phyloP scores from a whole-genome alignment of 148 eudicot genomes.

The Nepenthes mirabilis region DNA sequence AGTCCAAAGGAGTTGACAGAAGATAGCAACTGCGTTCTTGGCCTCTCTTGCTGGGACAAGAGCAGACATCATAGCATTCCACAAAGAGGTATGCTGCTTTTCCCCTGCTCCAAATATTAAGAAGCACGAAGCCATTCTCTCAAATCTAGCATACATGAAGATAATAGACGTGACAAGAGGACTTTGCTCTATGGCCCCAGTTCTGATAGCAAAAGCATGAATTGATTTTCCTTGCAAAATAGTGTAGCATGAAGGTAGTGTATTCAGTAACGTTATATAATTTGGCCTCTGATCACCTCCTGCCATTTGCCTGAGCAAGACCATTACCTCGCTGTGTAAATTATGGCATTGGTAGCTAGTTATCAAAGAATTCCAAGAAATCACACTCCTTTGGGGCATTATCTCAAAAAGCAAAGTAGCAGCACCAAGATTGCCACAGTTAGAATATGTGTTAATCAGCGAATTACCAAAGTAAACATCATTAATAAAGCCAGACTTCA shows the following conservation, averaged over 20 bases:
- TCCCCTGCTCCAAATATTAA: slow-evolving; percentile 33
- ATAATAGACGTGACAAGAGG: slow-evolving; percentile 57
- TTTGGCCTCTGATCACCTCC: slow-evolving; percentile 29
- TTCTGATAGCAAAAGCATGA: slow-evolving; percentile 36
- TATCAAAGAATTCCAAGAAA: slow-evolving; percentile 64
- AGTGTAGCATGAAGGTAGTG: slow-evolving; percentile 28
- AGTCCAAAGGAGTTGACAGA: slow-evolving; percentile 23
- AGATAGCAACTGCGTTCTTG: slow-evolving; percentile 18
- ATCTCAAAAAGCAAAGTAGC: slow-evolving; percentile 25
- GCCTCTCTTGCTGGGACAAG: slow-evolving; percentile 23
- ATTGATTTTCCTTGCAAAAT: slow-evolving; percentile 39
- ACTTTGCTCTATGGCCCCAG: slow-evolving; percentile 18
- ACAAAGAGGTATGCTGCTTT: slow-evolving; percentile 29
- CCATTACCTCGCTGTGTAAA: slow-evolving; percentile 15
- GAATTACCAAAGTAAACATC: slow-evolving; percentile 44
- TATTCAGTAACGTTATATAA: slow-evolving; percentile 40
- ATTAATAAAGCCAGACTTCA: slow-evolving; percentile 21
- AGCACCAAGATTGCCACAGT: slow-evolving; percentile 24
- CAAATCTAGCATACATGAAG: slow-evolving; percentile 51
- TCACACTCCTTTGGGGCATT: slow-evolving; percentile 25
- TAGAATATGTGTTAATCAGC: slow-evolving; percentile 47
- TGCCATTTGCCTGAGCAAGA: slow-evolving; percentile 28
- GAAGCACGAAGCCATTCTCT: slow-evolving; percentile 22
- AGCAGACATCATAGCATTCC: slow-evolving; percentile 56
- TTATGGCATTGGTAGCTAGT: slow-evolving; percentile 29